Evolutionary conservation across 163 green algal genomes (phyloP).

Genomic region (Volvox carteri): DNA sequence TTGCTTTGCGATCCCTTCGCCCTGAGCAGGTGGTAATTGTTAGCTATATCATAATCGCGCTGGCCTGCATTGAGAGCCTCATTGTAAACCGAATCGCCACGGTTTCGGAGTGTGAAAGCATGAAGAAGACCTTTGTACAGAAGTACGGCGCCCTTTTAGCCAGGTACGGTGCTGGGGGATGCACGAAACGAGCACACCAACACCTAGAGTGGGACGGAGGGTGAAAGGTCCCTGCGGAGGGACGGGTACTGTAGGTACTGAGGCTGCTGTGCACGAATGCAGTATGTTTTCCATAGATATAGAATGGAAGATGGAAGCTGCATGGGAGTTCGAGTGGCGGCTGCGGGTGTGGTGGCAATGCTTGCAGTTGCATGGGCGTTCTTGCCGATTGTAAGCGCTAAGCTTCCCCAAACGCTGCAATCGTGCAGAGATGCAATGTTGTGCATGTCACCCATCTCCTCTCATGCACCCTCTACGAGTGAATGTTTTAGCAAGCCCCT

Average conservation of each 20-base stretch:
- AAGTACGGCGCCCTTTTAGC: background rate
- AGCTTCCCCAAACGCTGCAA: too few species aligned
- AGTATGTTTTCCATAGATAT: background rate
- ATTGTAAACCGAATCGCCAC: constrained; percentile 18
- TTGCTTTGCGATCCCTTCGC: too few species aligned
- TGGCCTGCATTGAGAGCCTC: constrained; percentile 23
- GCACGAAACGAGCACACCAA: too few species aligned
- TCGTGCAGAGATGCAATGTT: too few species aligned
- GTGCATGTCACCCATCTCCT: too few species aligned
- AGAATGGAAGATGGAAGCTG: background rate
- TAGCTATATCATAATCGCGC: constrained; percentile 12
- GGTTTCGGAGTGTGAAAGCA: background rate
- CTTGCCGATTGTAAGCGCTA: too few species aligned
- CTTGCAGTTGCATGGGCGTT: too few species aligned
- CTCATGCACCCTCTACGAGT: too few species aligned
- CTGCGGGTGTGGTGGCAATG: too few species aligned
- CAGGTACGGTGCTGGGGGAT: too few species aligned
- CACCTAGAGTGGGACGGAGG: background rate
- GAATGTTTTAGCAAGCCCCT: too few species aligned
- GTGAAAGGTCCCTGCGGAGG: background rate
- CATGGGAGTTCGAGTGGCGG: too few species aligned
- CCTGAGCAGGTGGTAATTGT: constrained; percentile 15
- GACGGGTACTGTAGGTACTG: background rate
- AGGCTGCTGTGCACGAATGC: background rate
- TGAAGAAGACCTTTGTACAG: background rate